Evolutionary conservation across 176 grass and related monocot species (phyloP).

Genomic region (Bothriochloa decipiens): DNA sequence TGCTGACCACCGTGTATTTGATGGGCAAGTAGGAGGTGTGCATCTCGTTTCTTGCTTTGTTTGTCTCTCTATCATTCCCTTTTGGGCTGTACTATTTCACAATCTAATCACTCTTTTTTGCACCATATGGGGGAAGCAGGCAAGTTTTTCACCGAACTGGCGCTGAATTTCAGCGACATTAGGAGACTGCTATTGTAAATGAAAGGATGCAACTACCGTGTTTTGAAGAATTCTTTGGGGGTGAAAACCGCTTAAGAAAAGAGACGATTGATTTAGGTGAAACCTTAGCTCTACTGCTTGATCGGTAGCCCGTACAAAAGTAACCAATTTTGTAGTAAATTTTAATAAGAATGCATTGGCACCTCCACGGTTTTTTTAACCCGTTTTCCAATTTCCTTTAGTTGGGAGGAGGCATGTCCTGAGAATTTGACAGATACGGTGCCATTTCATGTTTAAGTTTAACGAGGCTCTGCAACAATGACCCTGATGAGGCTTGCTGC

Average conservation of each 20-base stretch:
- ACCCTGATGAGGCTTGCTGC: neutral
- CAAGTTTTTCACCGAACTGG: conserved; percentile 72
- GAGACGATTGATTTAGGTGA: conserved; percentile 11
- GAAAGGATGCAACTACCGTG: conserved; percentile 26
- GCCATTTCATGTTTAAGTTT: conserved; percentile 27
- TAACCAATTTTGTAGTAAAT: conserved; percentile 50
- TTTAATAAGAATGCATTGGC: conserved; percentile 44
- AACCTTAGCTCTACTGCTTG: conserved; percentile 22
- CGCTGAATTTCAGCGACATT: conserved; percentile 84
- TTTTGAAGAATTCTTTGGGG: conserved; percentile 44
- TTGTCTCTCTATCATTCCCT: neutral
- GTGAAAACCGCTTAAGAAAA: conserved; percentile 27
- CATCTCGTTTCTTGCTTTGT: neutral
- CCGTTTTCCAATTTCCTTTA: neutral
- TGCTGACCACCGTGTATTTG: conserved; percentile 92
- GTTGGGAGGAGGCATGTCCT: neutral
- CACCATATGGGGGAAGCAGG: conserved; percentile 44
- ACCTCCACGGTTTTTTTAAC: neutral
- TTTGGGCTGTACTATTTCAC: neutral
- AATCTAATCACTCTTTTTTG: conserved; percentile 8
- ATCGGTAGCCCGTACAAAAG: conserved; percentile 34
- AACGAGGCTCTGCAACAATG: conserved; percentile 24
- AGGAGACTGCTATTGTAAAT: conserved; percentile 77
- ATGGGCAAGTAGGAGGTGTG: conserved; percentile 84
- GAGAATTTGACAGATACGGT: conserved; percentile 23